A percentile compares a stretch with the other conserved stretches of the same genome.
Conservation (phyloP, 2,329 filamentous ascomycete genomes). For the Penicillium sp. region DNA sequence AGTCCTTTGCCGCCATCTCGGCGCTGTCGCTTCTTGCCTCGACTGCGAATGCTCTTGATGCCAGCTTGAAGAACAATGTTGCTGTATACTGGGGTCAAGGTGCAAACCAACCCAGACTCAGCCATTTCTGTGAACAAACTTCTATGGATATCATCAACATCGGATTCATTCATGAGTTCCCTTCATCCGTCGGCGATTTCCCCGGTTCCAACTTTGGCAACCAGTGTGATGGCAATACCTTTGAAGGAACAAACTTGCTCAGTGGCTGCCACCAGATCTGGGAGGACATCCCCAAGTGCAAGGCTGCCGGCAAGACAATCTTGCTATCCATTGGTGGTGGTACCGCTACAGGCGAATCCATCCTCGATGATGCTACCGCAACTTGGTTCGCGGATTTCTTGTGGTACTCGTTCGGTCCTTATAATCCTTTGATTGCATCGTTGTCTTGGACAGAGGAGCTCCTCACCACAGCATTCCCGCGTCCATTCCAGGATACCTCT, state of each 20-base stretch:
- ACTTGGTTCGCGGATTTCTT: slow-evolving; percentile 50
- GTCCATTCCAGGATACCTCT: slow-evolving; percentile 46
- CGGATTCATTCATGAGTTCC: slow-evolving; percentile 55
- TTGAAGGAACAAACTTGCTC: slow-evolving; percentile 42
- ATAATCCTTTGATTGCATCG: slow-evolving; percentile 27
- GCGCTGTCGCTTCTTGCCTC: slow-evolving; percentile 33
- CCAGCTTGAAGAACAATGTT: slow-evolving; percentile 46
- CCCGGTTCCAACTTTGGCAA: slow-evolving; percentile 57
- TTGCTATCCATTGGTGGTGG: slow-evolving; percentile 50
- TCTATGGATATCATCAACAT: slow-evolving; percentile 55
- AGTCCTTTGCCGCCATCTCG: slow-evolving; percentile 35
- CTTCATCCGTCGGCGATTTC: slow-evolving; percentile 44
- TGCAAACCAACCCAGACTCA: slow-evolving; percentile 46
- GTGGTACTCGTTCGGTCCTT: slow-evolving; percentile 50
- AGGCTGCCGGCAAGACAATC: slow-evolving; percentile 43
- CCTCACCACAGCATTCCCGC: slow-evolving; percentile 25
- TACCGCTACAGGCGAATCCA: slow-evolving; percentile 40
- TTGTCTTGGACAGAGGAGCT: slow-evolving; percentile 14
- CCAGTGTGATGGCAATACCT: slow-evolving; percentile 47
- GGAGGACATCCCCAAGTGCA: slow-evolving; percentile 42
- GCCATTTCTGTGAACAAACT: slow-evolving; percentile 51
- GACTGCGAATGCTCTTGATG: slow-evolving; percentile 42
- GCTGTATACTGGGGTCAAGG: slow-evolving; percentile 57
- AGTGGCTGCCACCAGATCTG: slow-evolving; percentile 44
- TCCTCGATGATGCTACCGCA: slow-evolving; percentile 41